Percentiles rank a stretch among this genome's conserved stretches.
Evolutionary conservation across 345 rosid species (phyloP).

Genomic region (Carallia pectinifolia): DNA sequence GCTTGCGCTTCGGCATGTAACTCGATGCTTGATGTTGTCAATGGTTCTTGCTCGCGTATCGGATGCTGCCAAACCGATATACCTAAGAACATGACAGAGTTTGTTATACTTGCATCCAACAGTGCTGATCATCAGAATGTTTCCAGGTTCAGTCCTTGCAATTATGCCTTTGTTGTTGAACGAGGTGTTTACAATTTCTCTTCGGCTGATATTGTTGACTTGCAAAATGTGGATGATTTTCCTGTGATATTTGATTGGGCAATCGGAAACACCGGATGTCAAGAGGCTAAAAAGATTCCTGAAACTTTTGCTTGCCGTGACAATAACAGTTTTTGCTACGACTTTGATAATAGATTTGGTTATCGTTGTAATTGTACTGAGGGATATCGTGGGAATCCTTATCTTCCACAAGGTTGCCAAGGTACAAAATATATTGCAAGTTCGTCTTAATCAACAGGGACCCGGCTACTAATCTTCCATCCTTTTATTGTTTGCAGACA

Average conservation of each 20-base stretch:
- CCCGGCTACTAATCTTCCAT: no score
- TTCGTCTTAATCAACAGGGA: background rate
- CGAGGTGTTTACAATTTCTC: constrained; percentile 20
- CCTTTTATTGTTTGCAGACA: constrained; percentile 15
- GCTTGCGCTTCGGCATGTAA: constrained; percentile 18
- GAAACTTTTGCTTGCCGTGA: no score
- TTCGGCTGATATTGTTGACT: constrained; percentile 1
- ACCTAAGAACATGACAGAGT: background rate
- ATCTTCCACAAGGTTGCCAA: constrained; percentile 7
- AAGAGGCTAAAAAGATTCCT: background rate
- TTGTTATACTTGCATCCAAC: background rate
- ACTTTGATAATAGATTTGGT: background rate
- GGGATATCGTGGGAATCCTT: constrained; percentile 39
- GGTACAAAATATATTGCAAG: background rate
- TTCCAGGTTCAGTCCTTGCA: constrained; percentile 30
- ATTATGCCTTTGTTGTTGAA: constrained; percentile 30
- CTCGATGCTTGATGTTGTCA: background rate
- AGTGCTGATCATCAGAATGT: background rate
- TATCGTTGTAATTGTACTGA: constrained; percentile 24
- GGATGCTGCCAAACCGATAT: constrained; percentile 39
- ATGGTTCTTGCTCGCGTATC: constrained; percentile 32
- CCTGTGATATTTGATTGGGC: constrained; percentile 35
- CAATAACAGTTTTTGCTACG: background rate
- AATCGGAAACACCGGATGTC: constrained; percentile 10
- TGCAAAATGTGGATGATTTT: background rate